Evolutionary conservation across 2,329 filamentous ascomycete species (phyloP).

Genomic region (Annulohypoxylon truncatum): DNA sequence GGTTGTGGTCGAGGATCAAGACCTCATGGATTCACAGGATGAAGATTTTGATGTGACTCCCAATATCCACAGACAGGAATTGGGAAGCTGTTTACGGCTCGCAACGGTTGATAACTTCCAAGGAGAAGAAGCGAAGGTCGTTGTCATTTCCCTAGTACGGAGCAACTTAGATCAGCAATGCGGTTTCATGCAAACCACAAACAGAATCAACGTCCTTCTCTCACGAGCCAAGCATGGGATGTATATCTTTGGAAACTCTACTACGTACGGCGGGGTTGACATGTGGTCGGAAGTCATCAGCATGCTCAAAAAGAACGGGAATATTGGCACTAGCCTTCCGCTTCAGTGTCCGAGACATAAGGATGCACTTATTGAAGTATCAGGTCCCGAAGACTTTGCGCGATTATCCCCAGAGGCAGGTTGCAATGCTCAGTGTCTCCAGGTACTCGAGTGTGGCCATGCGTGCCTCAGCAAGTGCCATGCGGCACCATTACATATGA

Average conservation of each 20-base stretch:
- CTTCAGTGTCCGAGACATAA: constrained; percentile 68
- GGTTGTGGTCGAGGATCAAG: constrained; percentile 71
- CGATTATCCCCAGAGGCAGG: constrained; percentile 70
- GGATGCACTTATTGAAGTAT: constrained; percentile 62
- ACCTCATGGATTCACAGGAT: constrained; percentile 62
- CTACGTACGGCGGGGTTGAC: constrained; percentile 64
- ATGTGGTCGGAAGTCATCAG: constrained; percentile 73
- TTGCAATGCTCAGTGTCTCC: constrained; percentile 63
- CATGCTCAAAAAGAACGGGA: constrained; percentile 59
- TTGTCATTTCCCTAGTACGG: constrained; percentile 76
- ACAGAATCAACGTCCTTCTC: constrained; percentile 76
- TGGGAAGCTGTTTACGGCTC: constrained; percentile 62
- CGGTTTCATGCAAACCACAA: constrained; percentile 74
- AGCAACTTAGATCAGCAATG: constrained; percentile 69
- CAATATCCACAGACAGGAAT: constrained; percentile 52
- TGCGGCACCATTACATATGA: constrained; percentile 58
- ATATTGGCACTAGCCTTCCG: constrained; percentile 62
- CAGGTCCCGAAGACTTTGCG: constrained; percentile 67
- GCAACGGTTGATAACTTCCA: constrained; percentile 82
- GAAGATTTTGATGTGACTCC: constrained; percentile 17
- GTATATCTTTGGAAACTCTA: constrained; percentile 75
- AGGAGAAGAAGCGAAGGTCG: constrained; percentile 78
- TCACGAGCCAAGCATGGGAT: constrained; percentile 76
- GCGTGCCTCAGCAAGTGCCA: constrained; percentile 60
- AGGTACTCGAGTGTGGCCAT: constrained; percentile 62